phyloP scores from a whole-genome alignment of 345 rosid genomes.

The Camelina neglecta region DNA sequence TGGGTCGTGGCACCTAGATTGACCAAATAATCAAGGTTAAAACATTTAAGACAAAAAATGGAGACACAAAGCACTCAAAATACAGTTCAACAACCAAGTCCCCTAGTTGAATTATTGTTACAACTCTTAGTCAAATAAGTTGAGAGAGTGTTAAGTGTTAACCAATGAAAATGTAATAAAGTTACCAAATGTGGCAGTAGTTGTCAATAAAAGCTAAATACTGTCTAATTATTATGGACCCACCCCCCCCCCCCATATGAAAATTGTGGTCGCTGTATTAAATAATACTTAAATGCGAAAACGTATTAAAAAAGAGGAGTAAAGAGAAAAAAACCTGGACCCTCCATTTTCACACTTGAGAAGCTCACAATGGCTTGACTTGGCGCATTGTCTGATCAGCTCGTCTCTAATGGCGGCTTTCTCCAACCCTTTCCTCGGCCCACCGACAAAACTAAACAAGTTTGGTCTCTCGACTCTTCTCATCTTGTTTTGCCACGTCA shows the following conservation, averaged over 20 bases:
- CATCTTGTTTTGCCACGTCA: conserved; percentile 56
- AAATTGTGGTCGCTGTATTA: not conserved
- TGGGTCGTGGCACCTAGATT: conserved; percentile 35
- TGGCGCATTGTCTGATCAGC: conserved; percentile 54
- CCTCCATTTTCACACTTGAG: conserved; percentile 51
- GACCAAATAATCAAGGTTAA: not conserved
- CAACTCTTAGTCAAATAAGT: not conserved
- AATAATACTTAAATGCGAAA: conserved; percentile 6
- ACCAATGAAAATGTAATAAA: conserved; percentile 27
- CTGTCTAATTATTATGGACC: conserved; percentile 25
- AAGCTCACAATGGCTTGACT: conserved; percentile 47
- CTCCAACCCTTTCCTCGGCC: conserved; percentile 45
- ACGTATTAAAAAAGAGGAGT: not conserved
- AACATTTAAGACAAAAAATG: not conserved
- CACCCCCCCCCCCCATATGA: not conserved
- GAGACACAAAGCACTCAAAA: not conserved
- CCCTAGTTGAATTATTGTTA: not conserved
- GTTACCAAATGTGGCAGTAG: conserved; percentile 17
- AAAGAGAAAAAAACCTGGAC: conserved; percentile 32
- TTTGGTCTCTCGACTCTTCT: conserved; percentile 36
- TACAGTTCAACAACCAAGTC: not conserved
- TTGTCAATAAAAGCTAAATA: conserved; percentile 8
- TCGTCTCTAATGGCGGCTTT: conserved; percentile 52
- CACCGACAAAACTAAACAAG: conserved; percentile 65
- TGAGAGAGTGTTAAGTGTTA: not conserved